These are phyloP conservation scores for Taphrina betulina DNA, from an alignment of 1,139 yeast species.

Conservation along the genomic window DNA sequence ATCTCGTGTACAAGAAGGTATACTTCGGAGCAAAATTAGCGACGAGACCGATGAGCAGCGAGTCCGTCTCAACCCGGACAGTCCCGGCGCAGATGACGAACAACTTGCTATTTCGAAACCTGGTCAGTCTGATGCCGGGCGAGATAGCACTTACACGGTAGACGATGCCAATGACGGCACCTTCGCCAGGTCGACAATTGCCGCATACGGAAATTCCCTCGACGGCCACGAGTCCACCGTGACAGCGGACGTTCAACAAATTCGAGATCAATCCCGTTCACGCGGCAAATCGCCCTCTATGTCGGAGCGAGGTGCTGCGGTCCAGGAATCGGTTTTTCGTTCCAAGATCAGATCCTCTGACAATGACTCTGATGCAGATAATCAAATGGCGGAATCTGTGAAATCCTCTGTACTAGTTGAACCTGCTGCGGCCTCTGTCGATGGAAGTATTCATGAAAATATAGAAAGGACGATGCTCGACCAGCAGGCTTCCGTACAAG, in stretches of 20 bases:
- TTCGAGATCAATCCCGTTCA: not conserved
- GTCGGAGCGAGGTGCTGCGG: slow-evolving; percentile 30
- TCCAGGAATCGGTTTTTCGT: slow-evolving; percentile 28
- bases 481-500: slow-evolving; percentile 27
- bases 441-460: slow-evolving; percentile 19
- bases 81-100: not conserved
- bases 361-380: slow-evolving; percentile 1
- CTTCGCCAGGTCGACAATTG: slow-evolving; percentile 4
- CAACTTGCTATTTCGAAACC: not conserved
- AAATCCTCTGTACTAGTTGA: slow-evolving; percentile 27
- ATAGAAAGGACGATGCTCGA: slow-evolving; percentile 17
- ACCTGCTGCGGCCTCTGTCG: slow-evolving; percentile 23
- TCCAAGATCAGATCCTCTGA: slow-evolving; percentile 21
- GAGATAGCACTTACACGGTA: no score
- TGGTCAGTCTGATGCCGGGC: not conserved
- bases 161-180: not conserved
- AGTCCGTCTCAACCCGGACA: not conserved
- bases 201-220: slow-evolving; percentile 19
- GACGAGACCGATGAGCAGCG: slow-evolving; percentile 15
- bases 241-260: no score
- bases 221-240: slow-evolving; percentile 4
- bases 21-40: slow-evolving; percentile 28
- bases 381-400: slow-evolving; percentile 1
- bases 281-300: slow-evolving; percentile 13
- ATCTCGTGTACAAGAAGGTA: slow-evolving; percentile 22